A percentile compares a stretch with the other conserved stretches of the same genome.
Conservation (phyloP, 78 protist species). For the Anaeramoeba flamelloides region DNA sequence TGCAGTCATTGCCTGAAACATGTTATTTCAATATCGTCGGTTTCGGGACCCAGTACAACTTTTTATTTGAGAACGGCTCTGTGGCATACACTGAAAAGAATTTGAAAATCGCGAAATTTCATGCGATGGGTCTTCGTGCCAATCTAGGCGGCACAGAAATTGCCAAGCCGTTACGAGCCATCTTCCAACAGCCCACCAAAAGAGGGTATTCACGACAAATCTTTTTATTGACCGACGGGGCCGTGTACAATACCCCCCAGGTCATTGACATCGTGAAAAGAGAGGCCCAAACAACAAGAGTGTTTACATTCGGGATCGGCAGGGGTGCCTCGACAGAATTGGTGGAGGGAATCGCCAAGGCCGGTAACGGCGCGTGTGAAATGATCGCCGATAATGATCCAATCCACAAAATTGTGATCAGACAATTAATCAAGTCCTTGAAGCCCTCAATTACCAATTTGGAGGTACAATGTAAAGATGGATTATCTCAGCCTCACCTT, state of each 20-base stretch:
- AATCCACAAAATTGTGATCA: conserved; percentile 8
- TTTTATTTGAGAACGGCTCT: too few relatives aligned
- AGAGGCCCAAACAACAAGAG: conserved; percentile 13
- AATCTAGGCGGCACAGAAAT: conserved; percentile 48
- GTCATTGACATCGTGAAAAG: neutral
- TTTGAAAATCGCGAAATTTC: conserved; percentile 15
- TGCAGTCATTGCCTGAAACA: conserved; percentile 31
- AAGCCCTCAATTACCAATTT: conserved; percentile 21
- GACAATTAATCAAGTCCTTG: conserved; percentile 29
- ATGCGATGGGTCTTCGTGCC: conserved; percentile 12
- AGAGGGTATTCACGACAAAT: conserved; percentile 51
- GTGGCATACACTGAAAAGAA: neutral
- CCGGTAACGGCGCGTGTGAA: conserved; percentile 43
- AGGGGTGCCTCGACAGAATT: conserved; percentile 26
- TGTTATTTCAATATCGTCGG: conserved; percentile 39
- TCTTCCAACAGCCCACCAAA: neutral
- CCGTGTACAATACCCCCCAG: conserved; percentile 15
- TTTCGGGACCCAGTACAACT: conserved; percentile 27
- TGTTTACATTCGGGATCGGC: conserved; percentile 62
- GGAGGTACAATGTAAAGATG: conserved; percentile 19
- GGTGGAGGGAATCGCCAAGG: conserved; percentile 49
- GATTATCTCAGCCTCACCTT: too few relatives aligned
- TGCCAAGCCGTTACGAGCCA: conserved; percentile 10
- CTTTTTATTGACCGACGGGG: conserved; percentile 64
- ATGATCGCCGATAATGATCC: conserved; percentile 14